A percentile compares a stretch with the other conserved stretches of the same genome.
Conservation (phyloP, 176 grass and related monocot species). For the Oryza australiensis region DNA sequence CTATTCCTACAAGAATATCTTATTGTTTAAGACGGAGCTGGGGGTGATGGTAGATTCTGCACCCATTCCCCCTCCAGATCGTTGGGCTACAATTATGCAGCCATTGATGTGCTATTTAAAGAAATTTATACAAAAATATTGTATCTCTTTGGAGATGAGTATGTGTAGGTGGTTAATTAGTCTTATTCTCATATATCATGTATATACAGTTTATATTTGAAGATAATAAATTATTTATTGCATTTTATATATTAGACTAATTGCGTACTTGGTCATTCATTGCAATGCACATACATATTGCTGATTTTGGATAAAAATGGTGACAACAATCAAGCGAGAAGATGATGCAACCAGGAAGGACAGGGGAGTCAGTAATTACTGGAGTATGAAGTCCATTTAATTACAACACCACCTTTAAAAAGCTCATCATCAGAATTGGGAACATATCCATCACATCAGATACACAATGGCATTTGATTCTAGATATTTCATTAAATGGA, state of each 20-base stretch:
- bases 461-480: slow-evolving; percentile 13
- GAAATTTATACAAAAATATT: not conserved
- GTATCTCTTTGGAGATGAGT: not conserved
- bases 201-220: not conserved
- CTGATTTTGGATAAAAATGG: not conserved
- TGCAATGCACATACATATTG: no score
- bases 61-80: not conserved
- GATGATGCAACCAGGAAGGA: slow-evolving; percentile 9
- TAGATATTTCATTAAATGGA: slow-evolving; percentile 5
- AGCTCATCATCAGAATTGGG: not conserved
- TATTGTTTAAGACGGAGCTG: not conserved
- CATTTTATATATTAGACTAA: not conserved
- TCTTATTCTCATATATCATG: not conserved
- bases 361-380: not conserved
- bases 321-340: slow-evolving; percentile 10
- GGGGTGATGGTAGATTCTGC: not conserved
- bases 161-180: not conserved
- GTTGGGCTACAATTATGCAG: not conserved
- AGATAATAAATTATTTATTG: not conserved
- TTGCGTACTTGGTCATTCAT: not conserved
- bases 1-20: not conserved
- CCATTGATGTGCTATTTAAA: not conserved
- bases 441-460: not conserved
- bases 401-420: slow-evolving; percentile 4
- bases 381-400: slow-evolving; percentile 16